Percentiles rank a stretch among this genome's conserved stretches.
Evolutionary conservation across 2,329 filamentous ascomycete genomes (phyloP).

Genomic region (Sclerotinia spermophila): DNA sequence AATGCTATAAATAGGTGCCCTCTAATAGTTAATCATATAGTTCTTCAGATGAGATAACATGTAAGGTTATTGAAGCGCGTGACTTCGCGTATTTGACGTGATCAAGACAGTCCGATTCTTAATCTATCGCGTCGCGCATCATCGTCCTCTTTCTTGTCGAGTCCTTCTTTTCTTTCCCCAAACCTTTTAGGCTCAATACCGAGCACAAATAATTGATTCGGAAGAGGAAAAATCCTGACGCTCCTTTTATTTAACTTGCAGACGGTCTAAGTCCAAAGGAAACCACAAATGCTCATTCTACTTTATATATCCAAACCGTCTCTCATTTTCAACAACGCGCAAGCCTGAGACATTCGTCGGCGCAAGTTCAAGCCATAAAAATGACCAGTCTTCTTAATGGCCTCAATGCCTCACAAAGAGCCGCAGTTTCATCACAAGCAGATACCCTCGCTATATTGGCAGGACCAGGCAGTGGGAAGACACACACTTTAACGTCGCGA

Average conservation of each 20-base stretch:
- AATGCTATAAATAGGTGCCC: too few species aligned
- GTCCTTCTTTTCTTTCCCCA: background rate
- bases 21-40: too few species aligned
- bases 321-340: background rate
- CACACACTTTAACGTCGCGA: slow-evolving; percentile 88
- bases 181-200: background rate
- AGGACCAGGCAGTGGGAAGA: slow-evolving; percentile 77
- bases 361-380: slow-evolving; percentile 2
- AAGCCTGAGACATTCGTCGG: background rate
- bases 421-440: slow-evolving; percentile 60
- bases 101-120: background rate
- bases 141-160: background rate
- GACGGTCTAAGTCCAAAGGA: background rate
- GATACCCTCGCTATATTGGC: slow-evolving; percentile 60
- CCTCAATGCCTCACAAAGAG: slow-evolving; percentile 61
- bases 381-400: slow-evolving; percentile 49
- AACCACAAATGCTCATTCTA: background rate
- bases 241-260: background rate
- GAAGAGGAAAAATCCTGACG: background rate
- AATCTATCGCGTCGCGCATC: background rate
- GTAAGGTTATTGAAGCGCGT: background rate
- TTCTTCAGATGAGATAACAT: background rate
- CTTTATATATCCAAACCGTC: background rate
- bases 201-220: background rate
- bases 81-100: slow-evolving; percentile 7